A percentile compares a stretch with the other conserved stretches of the same genome.
Evolutionary conservation across 352 stramenopile genomes (phyloP).

Genomic region (Globisporangium cylindrosporum): DNA sequence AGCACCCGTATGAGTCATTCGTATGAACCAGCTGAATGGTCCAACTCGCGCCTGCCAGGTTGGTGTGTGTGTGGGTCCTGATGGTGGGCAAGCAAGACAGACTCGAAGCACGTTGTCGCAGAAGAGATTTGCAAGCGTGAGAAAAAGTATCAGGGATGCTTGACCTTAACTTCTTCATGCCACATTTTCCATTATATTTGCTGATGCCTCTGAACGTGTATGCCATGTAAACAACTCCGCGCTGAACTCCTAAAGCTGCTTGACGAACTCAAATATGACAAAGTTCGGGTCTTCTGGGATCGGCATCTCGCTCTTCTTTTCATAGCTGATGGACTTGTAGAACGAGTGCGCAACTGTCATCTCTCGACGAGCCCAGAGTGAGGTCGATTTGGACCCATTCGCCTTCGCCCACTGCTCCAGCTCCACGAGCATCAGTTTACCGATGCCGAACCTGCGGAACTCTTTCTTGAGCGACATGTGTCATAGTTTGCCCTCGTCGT

Average conservation of each 20-base stretch:
- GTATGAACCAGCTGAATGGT: no score
- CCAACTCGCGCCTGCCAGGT: no score
- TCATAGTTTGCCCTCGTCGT: slow-evolving; percentile 34
- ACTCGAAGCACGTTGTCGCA: no score
- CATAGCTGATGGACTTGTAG: slow-evolving; percentile 31
- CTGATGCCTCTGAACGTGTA: background rate
- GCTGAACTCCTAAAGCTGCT: slow-evolving; percentile 21
- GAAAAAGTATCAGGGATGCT: no score
- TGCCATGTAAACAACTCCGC: no score
- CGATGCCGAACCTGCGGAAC: slow-evolving; percentile 39
- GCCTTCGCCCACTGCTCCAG: slow-evolving; percentile 39
- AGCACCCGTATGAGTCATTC: background rate
- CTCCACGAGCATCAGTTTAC: slow-evolving; percentile 32
- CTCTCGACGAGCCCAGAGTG: slow-evolving; percentile 31
- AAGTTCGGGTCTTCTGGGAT: slow-evolving; percentile 35
- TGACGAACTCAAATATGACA: slow-evolving; percentile 33
- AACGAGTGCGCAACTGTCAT: slow-evolving; percentile 33
- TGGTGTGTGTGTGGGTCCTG: no score
- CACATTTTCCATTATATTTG: background rate
- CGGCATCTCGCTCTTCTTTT: slow-evolving; percentile 22
- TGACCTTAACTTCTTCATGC: no score
- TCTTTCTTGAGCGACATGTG: slow-evolving; percentile 38
- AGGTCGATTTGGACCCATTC: slow-evolving; percentile 27
- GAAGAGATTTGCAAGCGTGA: no score
- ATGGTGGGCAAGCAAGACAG: no score